These are phyloP conservation scores for Zea luxurians DNA, from an alignment of 176 grass and related monocot species.

Conservation along the genomic window DNA sequence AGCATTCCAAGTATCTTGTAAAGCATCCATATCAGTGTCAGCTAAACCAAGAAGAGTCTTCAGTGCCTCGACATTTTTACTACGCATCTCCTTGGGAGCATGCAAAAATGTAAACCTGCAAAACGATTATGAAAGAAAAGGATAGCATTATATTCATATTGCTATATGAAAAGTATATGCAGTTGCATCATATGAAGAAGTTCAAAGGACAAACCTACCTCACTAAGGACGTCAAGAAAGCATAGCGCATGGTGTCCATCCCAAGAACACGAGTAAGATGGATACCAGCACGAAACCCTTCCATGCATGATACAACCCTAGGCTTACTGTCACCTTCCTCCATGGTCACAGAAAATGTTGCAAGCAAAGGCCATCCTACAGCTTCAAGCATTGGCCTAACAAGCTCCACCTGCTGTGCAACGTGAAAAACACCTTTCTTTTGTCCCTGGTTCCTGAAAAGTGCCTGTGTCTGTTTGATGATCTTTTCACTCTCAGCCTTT, in stretches of 20 bases:
- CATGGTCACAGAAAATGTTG: constrained; percentile 99
- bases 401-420: constrained; percentile 86
- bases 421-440: constrained; percentile 86
- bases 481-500: constrained; percentile 87
- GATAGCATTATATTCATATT: constrained; percentile 8
- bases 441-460: constrained; percentile 88
- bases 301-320: constrained; percentile 96
- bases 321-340: constrained; percentile 98
- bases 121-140: constrained; percentile 38
- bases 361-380: constrained; percentile 97
- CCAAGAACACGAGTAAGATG: constrained; percentile 98
- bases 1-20: constrained; percentile 99
- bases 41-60: constrained; percentile 86
- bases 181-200: not conserved
- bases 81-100: constrained; percentile 95
- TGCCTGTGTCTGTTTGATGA: constrained; percentile 81
- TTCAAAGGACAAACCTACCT: constrained; percentile 48
- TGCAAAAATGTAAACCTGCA: constrained; percentile 98
- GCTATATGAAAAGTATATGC: constrained; percentile 24
- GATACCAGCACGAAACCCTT: constrained; percentile 95
- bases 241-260: constrained; percentile 99
- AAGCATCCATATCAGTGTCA: constrained; percentile 85
- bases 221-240: constrained; percentile 97
- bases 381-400: constrained; percentile 99
- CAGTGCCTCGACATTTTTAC: constrained; percentile 97